Evolutionary conservation across 1,284 basidiomycete species (phyloP), one percentile per base, ranked within the genome.

Genomic region (Grifola frondosa): DNA sequence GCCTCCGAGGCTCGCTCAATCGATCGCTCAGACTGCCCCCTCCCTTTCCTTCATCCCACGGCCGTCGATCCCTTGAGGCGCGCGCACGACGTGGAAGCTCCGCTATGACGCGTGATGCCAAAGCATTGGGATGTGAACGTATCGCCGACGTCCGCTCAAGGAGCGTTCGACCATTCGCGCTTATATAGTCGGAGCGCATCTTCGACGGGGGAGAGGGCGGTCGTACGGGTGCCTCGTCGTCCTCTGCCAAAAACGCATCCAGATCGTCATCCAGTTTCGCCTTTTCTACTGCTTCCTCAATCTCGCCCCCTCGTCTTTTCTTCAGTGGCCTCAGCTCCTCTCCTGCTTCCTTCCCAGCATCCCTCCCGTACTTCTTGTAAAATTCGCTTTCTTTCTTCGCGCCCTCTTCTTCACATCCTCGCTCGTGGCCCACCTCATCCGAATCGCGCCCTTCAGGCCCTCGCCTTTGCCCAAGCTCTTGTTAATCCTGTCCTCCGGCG

Each of bases 371-470:
- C 54, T 78, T 84, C 61, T 64, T 78, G 63, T 91, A 91, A 55
- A 89, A 91, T 50, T 81, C 64, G 57, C 86, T 88, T 49, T 83
- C 73, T 39, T 68, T 67, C 58, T 74, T 77, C 8, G 88, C 84
- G 3, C 83, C 84, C 42, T 78, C 68, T 82, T 78, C 71, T 91
- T 91, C 36, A 86, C 73, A 54, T 91, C 88, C 19, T 77, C 74
- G 16, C 53, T 57, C 38, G 66, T 70, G 0, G 88, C 88, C 82
- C 83, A 88, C 25, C 88, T 77, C 76, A 90, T 83, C 45, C 67
- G 67, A 30, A 91, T 71, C 4, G 61, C 53, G 13, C 83, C 84
- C 56, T 78, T 81, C 36, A 87, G 54, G 1, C 81, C 82, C 42
- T 80, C 73, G 12, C 78, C 74, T 44, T 77, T 75, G 12, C 83